These are phyloP conservation scores for Mucor plumbeus DNA, from an alignment of 371 early-diverging fungal genomes.

Conservation along the genomic window DNA sequence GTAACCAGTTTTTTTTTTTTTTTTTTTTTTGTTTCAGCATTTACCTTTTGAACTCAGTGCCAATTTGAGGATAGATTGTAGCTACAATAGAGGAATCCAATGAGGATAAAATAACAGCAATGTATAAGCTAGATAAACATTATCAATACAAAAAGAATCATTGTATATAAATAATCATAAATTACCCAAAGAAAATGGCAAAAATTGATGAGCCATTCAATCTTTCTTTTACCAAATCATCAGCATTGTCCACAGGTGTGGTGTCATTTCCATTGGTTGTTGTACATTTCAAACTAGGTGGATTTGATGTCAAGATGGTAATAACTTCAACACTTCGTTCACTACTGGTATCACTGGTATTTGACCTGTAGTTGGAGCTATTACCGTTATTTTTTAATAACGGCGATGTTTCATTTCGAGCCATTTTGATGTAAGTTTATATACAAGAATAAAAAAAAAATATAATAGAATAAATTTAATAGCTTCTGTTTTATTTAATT, in stretches of 20 bases:
- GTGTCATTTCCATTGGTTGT: constrained; percentile 11
- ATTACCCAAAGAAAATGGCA: constrained; percentile 25
- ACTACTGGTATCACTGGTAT: constrained; percentile 7
- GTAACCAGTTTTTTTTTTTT: too few species aligned
- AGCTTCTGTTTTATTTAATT: neutral
- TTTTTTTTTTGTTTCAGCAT: constrained; percentile 39
- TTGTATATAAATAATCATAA: constrained; percentile 19
- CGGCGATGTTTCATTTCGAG: constrained; percentile 38
- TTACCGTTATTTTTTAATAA: constrained; percentile 22
- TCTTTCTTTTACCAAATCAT: constrained; percentile 16
- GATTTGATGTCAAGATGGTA: constrained; percentile 36
- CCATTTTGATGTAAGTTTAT: constrained; percentile 11
- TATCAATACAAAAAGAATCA: neutral
- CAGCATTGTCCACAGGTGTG: constrained; percentile 8
- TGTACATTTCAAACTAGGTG: constrained; percentile 23
- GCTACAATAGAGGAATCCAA: constrained; percentile 84
- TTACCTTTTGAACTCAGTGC: constrained; percentile 71
- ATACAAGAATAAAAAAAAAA: neutral
- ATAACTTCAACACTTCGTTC: constrained; percentile 32
- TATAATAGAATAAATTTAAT: neutral
- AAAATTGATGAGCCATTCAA: constrained; percentile 22
- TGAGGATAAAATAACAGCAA: constrained; percentile 69
- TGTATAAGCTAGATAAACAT: neutral
- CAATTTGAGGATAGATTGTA: constrained; percentile 77
- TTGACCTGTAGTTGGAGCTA: constrained; percentile 13